Percentiles rank a stretch among this genome's conserved stretches.
These are phyloP conservation scores for Chrysoporthe deuterocubensis DNA, from an alignment of 2,329 filamentous ascomycete species.

Conservation along the genomic window DNA sequence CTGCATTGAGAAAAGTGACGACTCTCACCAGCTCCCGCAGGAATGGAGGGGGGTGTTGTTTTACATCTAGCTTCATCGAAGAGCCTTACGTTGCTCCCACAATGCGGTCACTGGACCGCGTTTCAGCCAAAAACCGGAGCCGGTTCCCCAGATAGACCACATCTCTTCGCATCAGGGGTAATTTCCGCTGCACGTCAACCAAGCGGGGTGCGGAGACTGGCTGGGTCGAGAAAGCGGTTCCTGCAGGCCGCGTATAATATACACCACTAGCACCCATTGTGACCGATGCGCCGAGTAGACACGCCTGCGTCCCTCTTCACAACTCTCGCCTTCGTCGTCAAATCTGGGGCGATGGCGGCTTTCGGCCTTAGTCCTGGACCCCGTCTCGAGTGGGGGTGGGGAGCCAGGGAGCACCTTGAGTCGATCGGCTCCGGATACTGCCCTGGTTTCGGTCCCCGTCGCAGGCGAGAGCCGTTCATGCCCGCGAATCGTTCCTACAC, in stretches of 20 bases:
- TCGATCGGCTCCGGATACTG: neutral
- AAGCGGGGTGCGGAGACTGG: neutral
- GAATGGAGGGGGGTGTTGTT: neutral
- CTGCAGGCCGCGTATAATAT: neutral
- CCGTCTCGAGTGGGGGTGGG: neutral
- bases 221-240: neutral
- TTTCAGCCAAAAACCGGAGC: neutral
- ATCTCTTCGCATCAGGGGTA: neutral
- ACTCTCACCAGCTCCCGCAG: neutral
- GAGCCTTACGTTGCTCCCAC: neutral
- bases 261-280: neutral
- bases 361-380: neutral
- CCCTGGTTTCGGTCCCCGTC: neutral
- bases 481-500: neutral
- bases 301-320: neutral
- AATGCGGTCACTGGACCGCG: neutral
- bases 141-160: neutral
- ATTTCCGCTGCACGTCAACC: conserved; percentile 4
- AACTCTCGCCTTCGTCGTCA: neutral
- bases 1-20: neutral
- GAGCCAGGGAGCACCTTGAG: neutral
- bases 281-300: neutral
- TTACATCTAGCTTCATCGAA: neutral
- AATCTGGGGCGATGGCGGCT: neutral
- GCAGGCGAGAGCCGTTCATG: neutral